phyloP scores from a whole-genome alignment of 1,284 basidiomycete species.

The Marasmius oreades region DNA sequence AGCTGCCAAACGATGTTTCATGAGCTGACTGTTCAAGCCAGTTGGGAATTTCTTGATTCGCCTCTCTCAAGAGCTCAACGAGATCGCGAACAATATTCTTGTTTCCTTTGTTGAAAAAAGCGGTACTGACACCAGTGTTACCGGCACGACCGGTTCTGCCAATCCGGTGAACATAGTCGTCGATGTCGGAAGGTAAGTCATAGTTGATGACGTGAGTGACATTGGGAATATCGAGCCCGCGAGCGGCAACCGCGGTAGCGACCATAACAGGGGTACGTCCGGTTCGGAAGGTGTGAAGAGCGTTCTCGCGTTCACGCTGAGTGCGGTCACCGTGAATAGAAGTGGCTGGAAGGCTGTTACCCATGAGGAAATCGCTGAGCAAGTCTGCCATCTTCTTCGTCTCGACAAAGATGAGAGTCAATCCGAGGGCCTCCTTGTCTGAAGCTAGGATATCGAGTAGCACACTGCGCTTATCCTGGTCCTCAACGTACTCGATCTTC shows the following conservation, averaged over 20 bases:
- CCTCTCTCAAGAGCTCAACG: slow-evolving; percentile 91
- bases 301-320: slow-evolving; percentile 96
- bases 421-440: slow-evolving; percentile 55
- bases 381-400: slow-evolving; percentile 99
- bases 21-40: slow-evolving; percentile 90
- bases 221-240: slow-evolving; percentile 99
- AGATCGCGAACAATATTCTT: slow-evolving; percentile 91
- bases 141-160: slow-evolving; percentile 99
- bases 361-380: slow-evolving; percentile 94
- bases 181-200: slow-evolving; percentile 97
- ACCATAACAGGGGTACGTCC: slow-evolving; percentile 96
- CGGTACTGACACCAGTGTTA: slow-evolving; percentile 94
- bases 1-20: slow-evolving; percentile 72
- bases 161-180: slow-evolving; percentile 98
- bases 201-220: slow-evolving; percentile 99
- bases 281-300: slow-evolving; percentile 92
- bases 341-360: slow-evolving; percentile 84
- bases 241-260: slow-evolving; percentile 97
- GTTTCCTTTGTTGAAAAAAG: slow-evolving; percentile 93
- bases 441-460: slow-evolving; percentile 92
- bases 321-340: slow-evolving; percentile 98
- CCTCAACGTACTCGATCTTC: slow-evolving; percentile 98
- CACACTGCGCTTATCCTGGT: slow-evolving; percentile 94
- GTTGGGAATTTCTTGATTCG: slow-evolving; percentile 92
- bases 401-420: slow-evolving; percentile 98